Evolutionary conservation across 352 stramenopile species (phyloP).

Genomic region (Phytophthora tentaculata): DNA sequence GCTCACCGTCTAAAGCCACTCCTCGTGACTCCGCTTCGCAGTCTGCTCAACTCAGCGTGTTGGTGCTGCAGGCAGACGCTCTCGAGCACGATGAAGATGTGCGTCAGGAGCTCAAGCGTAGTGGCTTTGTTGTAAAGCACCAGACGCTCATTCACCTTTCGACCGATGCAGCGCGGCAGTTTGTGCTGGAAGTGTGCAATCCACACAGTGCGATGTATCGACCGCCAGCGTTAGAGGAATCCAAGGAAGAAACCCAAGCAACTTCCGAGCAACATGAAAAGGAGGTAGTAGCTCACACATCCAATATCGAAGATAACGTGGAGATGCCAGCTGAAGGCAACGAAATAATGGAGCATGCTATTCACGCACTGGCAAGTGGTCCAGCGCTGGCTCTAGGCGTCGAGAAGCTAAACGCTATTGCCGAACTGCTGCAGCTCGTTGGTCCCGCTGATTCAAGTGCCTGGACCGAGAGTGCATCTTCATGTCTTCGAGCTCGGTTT

Average conservation of each 20-base stretch:
- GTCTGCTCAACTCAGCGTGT: constrained; percentile 44
- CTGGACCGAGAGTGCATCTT: constrained; percentile 30
- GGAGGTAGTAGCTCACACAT: neutral
- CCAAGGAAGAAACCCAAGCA: neutral
- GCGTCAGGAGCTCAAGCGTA: constrained; percentile 49
- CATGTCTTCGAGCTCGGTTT: constrained; percentile 50
- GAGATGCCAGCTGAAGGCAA: constrained; percentile 14
- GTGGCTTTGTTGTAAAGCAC: constrained; percentile 53
- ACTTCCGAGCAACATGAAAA: neutral
- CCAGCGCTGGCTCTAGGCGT: constrained; percentile 54
- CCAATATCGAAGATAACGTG: neutral
- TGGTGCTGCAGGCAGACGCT: constrained; percentile 65
- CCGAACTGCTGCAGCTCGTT: constrained; percentile 61
- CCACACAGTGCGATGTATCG: constrained; percentile 33
- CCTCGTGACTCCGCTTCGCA: constrained; percentile 18
- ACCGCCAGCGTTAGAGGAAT: constrained; percentile 17
- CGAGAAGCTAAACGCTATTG: constrained; percentile 53
- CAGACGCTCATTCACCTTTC: constrained; percentile 55
- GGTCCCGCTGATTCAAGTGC: constrained; percentile 36
- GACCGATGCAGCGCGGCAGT: constrained; percentile 42
- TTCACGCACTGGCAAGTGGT: constrained; percentile 37
- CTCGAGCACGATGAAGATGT: constrained; percentile 63
- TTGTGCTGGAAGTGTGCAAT: constrained; percentile 49
- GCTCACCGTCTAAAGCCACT: constrained; percentile 25
- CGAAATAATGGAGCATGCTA: constrained; percentile 30